Evolutionary conservation across 1,139 yeast genomes (phyloP).

Genomic region (Diutina rugosa): DNA sequence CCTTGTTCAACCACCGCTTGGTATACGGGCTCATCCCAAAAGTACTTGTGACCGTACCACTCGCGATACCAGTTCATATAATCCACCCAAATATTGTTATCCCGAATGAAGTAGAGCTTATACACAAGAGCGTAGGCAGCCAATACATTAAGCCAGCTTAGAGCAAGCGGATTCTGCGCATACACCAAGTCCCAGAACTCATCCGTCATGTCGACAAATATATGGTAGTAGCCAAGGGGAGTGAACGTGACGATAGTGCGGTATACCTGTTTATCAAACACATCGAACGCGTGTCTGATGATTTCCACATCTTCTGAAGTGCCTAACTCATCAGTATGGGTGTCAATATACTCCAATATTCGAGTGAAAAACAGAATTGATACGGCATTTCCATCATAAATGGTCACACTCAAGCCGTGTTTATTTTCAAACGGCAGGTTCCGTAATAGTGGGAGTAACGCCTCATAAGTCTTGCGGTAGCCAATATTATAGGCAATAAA

Average conservation of each 20-base stretch:
- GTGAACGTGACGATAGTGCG: background rate
- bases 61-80: background rate
- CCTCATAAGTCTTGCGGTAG: background rate
- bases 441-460: background rate
- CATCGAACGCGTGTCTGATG: background rate
- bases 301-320: background rate
- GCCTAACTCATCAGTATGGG: background rate
- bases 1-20: background rate
- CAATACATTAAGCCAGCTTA: background rate
- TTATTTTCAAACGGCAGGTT: background rate
- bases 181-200: background rate
- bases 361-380: background rate
- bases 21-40: background rate
- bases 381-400: background rate
- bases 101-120: background rate
- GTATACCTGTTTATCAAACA: background rate
- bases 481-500: background rate
- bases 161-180: background rate
- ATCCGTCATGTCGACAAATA: background rate
- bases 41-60: background rate
- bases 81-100: background rate
- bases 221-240: background rate
- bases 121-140: background rate
- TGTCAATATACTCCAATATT: background rate
- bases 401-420: background rate